Evolutionary conservation across 1,284 basidiomycete species (phyloP), one percentile per base, ranked within the genome.

Genomic region (Anthracocystis panici-leucophaei): DNA sequence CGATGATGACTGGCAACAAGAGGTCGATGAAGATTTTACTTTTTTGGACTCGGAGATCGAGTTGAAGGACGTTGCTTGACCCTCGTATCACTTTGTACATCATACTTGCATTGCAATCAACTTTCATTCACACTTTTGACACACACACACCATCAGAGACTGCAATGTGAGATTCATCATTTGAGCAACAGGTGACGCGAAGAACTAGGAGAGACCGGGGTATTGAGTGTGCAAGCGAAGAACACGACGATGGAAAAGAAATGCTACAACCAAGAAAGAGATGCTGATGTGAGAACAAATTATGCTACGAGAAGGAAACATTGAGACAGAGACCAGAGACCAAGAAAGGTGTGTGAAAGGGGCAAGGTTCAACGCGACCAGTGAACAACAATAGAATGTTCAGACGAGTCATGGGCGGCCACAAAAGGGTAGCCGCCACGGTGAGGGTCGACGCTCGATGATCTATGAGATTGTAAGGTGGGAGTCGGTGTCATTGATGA

Each of bases 31-130:
- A 25, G 65, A 68, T 38, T 74, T 64, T 20, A 73, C 71, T 23
- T 74, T 74, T n/a, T 46, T 65, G 55, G 71, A 74, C 49, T 52
- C 54, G 23, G 71, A 74, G 41, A 74, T 74, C 38, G 61, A 74
- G 38, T 62, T 74, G 16, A n/a, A 50, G 11, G 71, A 74, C 40
- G 49, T 74, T 12, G 65, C 62, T 4, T 74, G 29, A 48, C 8
- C 14, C 10, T 14, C 27, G 7, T 21, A 27, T 5, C 21, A 12
- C 35, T 21, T 23, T 44, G 38, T 38, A 53, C 33, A 38, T 20
- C 40, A 42, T 41, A 20, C 40, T 46, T 8, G 27, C 21, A 29
- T 31, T 18, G 12, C 58, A 46, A 25, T 21, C 41, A 23, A 23
- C 51, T 48, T 23, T 62, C 65, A 29, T 46, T 44, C 31, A 55